phyloP scores from a whole-genome alignment of 768 basidiomycete species.

The Termitomyces sp. region DNA sequence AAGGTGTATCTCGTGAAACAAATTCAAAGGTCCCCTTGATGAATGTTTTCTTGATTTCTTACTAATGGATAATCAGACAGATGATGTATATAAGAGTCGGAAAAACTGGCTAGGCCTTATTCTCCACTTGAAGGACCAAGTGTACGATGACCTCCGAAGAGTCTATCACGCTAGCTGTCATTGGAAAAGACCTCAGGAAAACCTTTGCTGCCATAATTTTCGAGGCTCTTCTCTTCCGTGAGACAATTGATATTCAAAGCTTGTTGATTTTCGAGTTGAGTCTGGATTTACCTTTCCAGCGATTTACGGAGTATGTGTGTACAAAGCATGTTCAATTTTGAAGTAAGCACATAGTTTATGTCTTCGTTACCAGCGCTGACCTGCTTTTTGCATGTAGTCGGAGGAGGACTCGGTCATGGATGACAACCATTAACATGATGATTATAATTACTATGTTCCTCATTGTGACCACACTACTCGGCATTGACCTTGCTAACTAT shows the following conservation, averaged over 20 bases:
- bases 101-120: neutral
- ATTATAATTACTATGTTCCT: constrained; percentile 7
- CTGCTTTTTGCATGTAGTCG: neutral
- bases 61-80: neutral
- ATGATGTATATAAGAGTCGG: neutral
- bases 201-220: constrained; percentile 8
- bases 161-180: neutral
- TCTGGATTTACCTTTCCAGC: neutral
- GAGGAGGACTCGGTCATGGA: constrained; percentile 1
- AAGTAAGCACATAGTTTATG: neutral
- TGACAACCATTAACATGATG: constrained; percentile 1
- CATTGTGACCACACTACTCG: constrained; percentile 1
- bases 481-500: constrained; percentile 7
- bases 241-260: neutral
- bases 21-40: neutral
- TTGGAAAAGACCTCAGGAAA: constrained; percentile 3
- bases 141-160: constrained; percentile 5
- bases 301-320: constrained; percentile 2
- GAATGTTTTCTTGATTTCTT: neutral
- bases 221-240: constrained; percentile 3
- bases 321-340: constrained; percentile 6
- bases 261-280: neutral
- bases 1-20: neutral
- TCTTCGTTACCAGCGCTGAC: neutral
- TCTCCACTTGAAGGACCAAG: neutral